These are phyloP conservation scores for Leucocoprinus birnbaumii DNA, from an alignment of 768 basidiomycete genomes.

Conservation along the genomic window DNA sequence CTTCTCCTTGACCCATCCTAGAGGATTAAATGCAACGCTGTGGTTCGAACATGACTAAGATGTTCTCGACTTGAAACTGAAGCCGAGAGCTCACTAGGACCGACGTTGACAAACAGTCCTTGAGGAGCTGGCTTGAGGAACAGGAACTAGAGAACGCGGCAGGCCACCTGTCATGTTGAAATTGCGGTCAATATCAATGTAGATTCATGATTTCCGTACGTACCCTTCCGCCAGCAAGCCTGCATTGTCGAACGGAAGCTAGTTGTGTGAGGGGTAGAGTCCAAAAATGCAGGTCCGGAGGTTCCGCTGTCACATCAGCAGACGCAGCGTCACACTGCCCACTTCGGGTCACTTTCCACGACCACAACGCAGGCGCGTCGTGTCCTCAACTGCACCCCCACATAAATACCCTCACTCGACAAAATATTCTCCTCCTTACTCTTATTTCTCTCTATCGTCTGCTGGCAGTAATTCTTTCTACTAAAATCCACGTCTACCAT, in stretches of 20 bases:
- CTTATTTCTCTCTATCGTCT: not conserved
- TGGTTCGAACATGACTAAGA: not conserved
- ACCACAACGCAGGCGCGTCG: conserved; percentile 1
- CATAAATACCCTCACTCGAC: conserved; percentile 2
- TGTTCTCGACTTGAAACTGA: not conserved
- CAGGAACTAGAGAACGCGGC: conserved; percentile 13
- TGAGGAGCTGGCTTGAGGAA: not conserved
- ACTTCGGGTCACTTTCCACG: not conserved
- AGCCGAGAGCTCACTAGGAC: conserved; percentile 17
- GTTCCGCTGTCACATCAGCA: conserved; percentile 4
- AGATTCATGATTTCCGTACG: not conserved
- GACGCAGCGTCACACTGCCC: conserved; percentile 2
- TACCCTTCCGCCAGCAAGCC: conserved; percentile 23
- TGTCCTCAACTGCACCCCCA: not conserved
- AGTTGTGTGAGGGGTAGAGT: not conserved
- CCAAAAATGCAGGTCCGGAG: too few relatives aligned
- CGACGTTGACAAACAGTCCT: not conserved
- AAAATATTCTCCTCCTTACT: not conserved
- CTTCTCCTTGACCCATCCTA: conserved; percentile 64
- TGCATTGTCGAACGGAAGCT: conserved; percentile 24
- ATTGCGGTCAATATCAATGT: conserved; percentile 1
- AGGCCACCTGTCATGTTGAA: conserved; percentile 21
- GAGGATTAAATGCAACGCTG: conserved; percentile 49
- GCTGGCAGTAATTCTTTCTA: conserved; percentile 4
- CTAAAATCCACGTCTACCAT: not conserved